A percentile compares a stretch with the other conserved stretches of the same genome.
Conservation (phyloP, 31 red algal species). For the Porphyra umbilicalis region DNA sequence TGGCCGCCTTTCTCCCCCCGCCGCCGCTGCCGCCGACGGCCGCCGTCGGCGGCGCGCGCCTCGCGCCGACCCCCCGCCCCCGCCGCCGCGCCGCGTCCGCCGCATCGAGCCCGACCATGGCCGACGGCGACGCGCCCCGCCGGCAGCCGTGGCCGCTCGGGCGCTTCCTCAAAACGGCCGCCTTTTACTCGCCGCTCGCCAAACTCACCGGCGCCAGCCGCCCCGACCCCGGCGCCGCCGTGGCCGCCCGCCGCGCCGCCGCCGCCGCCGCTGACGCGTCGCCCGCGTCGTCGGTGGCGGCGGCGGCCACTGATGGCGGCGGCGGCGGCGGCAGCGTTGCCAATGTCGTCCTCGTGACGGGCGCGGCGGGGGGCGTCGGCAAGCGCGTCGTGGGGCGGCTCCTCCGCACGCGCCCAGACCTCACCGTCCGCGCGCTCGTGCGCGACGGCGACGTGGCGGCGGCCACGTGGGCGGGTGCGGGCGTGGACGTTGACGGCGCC, state of each 20-base stretch:
- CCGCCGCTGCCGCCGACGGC: not conserved
- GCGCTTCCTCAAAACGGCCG: constrained; percentile 38
- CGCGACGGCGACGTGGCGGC: constrained; percentile 27
- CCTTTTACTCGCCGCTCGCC: constrained; percentile 30
- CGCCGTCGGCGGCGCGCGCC: not conserved
- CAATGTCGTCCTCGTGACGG: constrained; percentile 51
- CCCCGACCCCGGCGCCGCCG: not conserved
- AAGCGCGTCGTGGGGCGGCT: constrained; percentile 41
- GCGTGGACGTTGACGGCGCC: constrained; percentile 19
- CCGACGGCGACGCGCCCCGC: not conserved
- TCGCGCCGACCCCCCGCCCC: not conserved
- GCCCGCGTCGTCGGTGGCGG: not conserved
- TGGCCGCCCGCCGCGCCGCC: constrained; percentile 11
- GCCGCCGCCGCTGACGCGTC: not conserved
- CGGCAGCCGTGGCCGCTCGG: constrained; percentile 41
- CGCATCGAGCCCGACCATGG: not conserved
- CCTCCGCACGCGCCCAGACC: constrained; percentile 6
- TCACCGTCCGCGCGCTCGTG: constrained; percentile 62
- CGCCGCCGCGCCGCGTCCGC: not conserved
- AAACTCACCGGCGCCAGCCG: not conserved
- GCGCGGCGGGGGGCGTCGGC: constrained; percentile 61
- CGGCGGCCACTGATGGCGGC: too few relatives aligned
- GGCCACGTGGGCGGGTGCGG: constrained; percentile 30
- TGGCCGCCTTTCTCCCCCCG: not conserved
- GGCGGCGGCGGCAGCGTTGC: too few relatives aligned